A percentile compares a stretch with the other conserved stretches of the same genome.
These are phyloP conservation scores for Solanum microdontum DNA, from an alignment of 257 asterid species.

Conservation along the genomic window DNA sequence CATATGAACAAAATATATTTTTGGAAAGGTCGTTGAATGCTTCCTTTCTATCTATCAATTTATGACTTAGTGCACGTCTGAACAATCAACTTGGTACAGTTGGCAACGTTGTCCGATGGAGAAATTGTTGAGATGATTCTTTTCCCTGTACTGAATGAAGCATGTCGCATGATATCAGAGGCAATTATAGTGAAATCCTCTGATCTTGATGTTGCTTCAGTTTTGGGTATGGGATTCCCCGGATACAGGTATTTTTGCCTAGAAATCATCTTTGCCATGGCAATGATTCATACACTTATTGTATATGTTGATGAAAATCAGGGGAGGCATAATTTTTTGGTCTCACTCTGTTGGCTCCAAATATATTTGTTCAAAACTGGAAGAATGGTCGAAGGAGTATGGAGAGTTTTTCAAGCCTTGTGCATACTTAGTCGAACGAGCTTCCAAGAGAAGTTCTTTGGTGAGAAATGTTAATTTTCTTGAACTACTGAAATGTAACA, in stretches of 20 bases:
- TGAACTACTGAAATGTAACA: neutral
- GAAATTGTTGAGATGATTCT: slow-evolving; percentile 92
- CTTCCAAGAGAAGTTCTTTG: slow-evolving; percentile 72
- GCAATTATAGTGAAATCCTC: slow-evolving; percentile 85
- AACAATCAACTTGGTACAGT: slow-evolving; percentile 24
- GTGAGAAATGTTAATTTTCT: slow-evolving; percentile 28
- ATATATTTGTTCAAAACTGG: slow-evolving; percentile 67
- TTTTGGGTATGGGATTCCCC: slow-evolving; percentile 99
- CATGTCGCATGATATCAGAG: slow-evolving; percentile 85
- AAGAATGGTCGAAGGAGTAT: slow-evolving; percentile 58
- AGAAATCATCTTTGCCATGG: neutral
- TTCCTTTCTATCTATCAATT: neutral
- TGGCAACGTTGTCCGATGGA: slow-evolving; percentile 54
- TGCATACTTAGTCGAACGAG: slow-evolving; percentile 70
- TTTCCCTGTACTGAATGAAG: slow-evolving; percentile 97
- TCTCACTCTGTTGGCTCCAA: slow-evolving; percentile 79
- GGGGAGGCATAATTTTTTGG: slow-evolving; percentile 95
- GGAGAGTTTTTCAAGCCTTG: slow-evolving; percentile 91
- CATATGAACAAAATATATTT: neutral
- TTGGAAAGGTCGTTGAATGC: neutral
- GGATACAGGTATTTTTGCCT: slow-evolving; percentile 49
- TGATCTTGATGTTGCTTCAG: slow-evolving; percentile 81
- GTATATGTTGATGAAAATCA: slow-evolving; percentile 6
- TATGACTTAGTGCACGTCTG: neutral
- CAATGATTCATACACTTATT: neutral